Conservation (phyloP, 495 filamentous ascomycete genomes). For the Cenococcum geophilum region DNA sequence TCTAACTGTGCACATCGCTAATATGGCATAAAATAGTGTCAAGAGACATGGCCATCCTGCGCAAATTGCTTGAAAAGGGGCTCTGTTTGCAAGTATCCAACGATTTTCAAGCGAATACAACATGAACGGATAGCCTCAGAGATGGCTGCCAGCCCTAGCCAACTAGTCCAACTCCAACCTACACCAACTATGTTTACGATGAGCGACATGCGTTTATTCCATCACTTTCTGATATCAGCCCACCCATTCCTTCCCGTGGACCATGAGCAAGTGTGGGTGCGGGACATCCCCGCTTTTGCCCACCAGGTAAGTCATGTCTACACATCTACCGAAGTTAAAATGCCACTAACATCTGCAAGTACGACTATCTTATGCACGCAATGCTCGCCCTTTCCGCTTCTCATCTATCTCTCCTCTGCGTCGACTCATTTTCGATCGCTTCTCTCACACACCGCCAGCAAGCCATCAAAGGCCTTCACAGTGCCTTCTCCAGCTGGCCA, state of each 20-base stretch:
- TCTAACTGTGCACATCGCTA: neutral
- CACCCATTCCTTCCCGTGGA: slow-evolving; percentile 14
- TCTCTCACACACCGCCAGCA: slow-evolving; percentile 52
- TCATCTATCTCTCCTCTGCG: slow-evolving; percentile 34
- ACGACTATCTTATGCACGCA: slow-evolving; percentile 47
- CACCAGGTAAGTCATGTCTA: slow-evolving; percentile 8
- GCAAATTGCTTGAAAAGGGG: slow-evolving; percentile 20
- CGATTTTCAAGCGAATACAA: slow-evolving; percentile 17
- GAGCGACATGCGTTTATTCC: slow-evolving; percentile 22
- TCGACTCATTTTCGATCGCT: slow-evolving; percentile 24
- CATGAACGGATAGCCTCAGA: slow-evolving; percentile 17
- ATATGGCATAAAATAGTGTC: slow-evolving; percentile 6
- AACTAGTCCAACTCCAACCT: slow-evolving; percentile 7
- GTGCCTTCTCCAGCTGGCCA: slow-evolving; percentile 28
- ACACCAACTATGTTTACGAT: slow-evolving; percentile 10
- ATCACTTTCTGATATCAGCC: slow-evolving; percentile 21
- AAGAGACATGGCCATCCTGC: slow-evolving; percentile 24
- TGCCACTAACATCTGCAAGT: slow-evolving; percentile 21
- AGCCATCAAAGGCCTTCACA: slow-evolving; percentile 51
- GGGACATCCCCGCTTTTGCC: slow-evolving; percentile 11
- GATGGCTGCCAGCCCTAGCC: slow-evolving; percentile 12
- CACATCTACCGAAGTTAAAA: neutral
- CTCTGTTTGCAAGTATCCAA: slow-evolving; percentile 16
- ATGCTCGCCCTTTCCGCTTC: slow-evolving; percentile 55
- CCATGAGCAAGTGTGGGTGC: slow-evolving; percentile 7